Base-by-base conservation (phyloP, 352 stramenopile species). In the Globisporangium lucens region DNA sequence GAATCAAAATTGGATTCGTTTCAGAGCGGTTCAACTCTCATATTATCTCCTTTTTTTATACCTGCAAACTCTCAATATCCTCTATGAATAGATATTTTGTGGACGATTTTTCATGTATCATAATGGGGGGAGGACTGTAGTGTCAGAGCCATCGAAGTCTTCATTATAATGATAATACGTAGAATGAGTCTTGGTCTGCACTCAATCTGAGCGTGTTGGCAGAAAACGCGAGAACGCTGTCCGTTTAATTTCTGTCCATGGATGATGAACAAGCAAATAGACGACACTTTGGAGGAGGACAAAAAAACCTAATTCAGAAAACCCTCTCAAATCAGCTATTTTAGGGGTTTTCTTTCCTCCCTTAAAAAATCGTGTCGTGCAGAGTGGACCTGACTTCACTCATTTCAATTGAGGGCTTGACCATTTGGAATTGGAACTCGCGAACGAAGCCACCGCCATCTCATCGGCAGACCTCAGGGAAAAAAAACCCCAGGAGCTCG, bases 371-470 rank as follows among this genome's bases (percentile, higher is more conserved):
- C 43, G 17, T 51, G 17, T 51, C 43, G 17, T 17, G 17, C 43
- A 51, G 43, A 51, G 43, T 51, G 43, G 17, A 51, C 43, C 17
- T 51, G 43, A 51, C 43, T 51, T 51, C 43, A 51, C 43, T 51
- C 43, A 51, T 24, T 51, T 24, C 43, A 51, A 51, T 51, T 51
- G 1, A 49, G 41, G 41, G 6, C 41, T 49, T 15, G 15, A 17
- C 43, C 43, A 51, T 51, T 51, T 51, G 17, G 15, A 49, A 22
- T 49, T 49, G 41, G 43, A 51, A 51, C 17, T 51, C 17, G 43
- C 43, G 43, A 51, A 46, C 55, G 30, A 61, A 61, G 55, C 30
- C 55, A 61, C 55, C 43, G 43, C 17, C 17, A 51, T 51, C 17
- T 24, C 17, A 51, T 24, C 17, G 3, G 15, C 43, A 51, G 43